Conservation (phyloP, 768 basidiomycete species). For the Suillus discolor region DNA sequence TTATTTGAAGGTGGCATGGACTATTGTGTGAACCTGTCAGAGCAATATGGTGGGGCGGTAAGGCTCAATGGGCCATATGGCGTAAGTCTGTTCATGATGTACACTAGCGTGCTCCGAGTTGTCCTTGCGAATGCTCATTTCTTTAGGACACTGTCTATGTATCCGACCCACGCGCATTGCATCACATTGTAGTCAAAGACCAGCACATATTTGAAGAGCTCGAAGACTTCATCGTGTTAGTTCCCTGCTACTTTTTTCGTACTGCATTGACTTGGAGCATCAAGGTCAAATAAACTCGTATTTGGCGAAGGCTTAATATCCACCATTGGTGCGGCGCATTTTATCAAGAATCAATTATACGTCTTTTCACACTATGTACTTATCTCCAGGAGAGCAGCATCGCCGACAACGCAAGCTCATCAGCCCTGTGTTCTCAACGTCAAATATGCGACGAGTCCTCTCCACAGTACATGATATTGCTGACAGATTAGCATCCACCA, state of each 20-base stretch:
- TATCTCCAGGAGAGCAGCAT: slow-evolving; percentile 40
- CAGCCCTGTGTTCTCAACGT: slow-evolving; percentile 44
- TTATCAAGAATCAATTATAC: background rate
- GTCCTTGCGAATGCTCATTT: background rate
- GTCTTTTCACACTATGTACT: slow-evolving; percentile 7
- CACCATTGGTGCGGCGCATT: background rate
- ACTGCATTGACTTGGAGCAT: background rate
- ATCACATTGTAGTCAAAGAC: slow-evolving; percentile 50
- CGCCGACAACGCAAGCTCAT: slow-evolving; percentile 45
- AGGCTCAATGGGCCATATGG: slow-evolving; percentile 51
- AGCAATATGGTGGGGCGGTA: slow-evolving; percentile 44
- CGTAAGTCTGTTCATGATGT: slow-evolving; percentile 27
- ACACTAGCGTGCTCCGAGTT: background rate
- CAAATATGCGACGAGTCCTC: slow-evolving; percentile 39
- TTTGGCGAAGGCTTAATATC: background rate
- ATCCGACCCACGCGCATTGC: slow-evolving; percentile 49
- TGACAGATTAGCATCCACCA: slow-evolving; percentile 20
- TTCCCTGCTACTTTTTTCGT: background rate
- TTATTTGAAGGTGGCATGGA: slow-evolving; percentile 27
- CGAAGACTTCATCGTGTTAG: slow-evolving; percentile 45
- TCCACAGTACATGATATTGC: slow-evolving; percentile 36
- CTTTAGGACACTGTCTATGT: slow-evolving; percentile 47
- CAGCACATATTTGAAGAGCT: slow-evolving; percentile 52
- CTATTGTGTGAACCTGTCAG: slow-evolving; percentile 32
- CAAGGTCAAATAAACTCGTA: slow-evolving; percentile 2